Percentiles rank a stretch among this genome's conserved stretches.
Conservation (phyloP, 1,139 yeast genomes). For the Blastobotrys arbuscula region DNA sequence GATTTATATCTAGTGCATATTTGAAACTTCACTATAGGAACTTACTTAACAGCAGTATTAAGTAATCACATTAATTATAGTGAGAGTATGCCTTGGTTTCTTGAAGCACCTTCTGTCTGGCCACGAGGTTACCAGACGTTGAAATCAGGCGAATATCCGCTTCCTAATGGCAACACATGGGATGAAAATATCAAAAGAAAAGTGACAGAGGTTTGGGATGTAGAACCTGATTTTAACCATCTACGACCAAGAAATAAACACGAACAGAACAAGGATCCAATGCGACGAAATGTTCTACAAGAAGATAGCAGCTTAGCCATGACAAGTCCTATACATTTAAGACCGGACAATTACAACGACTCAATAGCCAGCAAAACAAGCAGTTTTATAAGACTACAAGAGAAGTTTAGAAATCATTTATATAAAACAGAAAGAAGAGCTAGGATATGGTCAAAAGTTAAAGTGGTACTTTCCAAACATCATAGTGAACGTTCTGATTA, state of each 20-base stretch:
- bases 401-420: background rate
- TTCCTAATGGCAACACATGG: conserved; percentile 4
- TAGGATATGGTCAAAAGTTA: conserved; percentile 3
- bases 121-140: conserved; percentile 3
- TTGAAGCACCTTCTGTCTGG: conserved; percentile 5
- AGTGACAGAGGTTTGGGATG: background rate
- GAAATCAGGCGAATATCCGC: conserved; percentile 3
- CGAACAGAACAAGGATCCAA: background rate
- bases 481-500: background rate
- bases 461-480: background rate
- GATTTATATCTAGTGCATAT: too few species aligned
- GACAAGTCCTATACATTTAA: background rate
- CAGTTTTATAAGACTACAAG: conserved; percentile 5
- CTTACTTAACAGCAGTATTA: too few species aligned
- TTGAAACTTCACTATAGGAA: too few species aligned
- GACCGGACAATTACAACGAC: background rate
- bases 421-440: conserved; percentile 3
- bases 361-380: conserved; percentile 1
- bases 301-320: background rate
- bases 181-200: background rate
- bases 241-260: background rate
- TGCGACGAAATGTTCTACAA: background rate
- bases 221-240: background rate
- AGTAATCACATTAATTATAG: too few species aligned
- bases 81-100: conserved; percentile 4